A percentile compares a stretch with the other conserved stretches of the same genome.
Evolutionary conservation across 2,329 filamentous ascomycete genomes (phyloP).

Genomic region (Calonectria fujianensis): DNA sequence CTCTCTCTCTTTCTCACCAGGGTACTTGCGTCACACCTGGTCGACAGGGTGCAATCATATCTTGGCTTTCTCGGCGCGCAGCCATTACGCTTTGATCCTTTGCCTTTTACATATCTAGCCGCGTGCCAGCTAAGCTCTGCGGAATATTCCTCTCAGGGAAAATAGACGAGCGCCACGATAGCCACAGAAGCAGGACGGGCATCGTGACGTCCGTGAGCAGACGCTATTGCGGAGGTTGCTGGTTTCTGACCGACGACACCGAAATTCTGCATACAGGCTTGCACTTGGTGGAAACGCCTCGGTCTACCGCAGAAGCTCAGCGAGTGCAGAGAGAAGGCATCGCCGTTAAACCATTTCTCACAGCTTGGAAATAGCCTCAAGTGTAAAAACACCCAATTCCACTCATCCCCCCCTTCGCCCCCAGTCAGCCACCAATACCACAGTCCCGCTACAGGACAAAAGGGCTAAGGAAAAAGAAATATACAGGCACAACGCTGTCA

Average conservation of each 20-base stretch:
- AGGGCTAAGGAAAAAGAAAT: constrained; percentile 18
- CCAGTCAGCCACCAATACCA: constrained; percentile 21
- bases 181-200: constrained; percentile 24
- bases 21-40: constrained; percentile 5
- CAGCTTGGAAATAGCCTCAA: background rate
- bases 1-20: background rate
- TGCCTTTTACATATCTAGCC: background rate
- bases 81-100: constrained; percentile 24
- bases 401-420: background rate
- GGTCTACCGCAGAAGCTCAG: background rate
- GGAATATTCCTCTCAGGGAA: constrained; percentile 12
- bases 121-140: background rate
- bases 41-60: background rate
- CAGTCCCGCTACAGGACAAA: background rate
- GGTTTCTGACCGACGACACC: constrained; percentile 24
- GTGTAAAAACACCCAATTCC: background rate
- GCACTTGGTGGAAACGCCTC: background rate
- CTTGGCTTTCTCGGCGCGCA: constrained; percentile 17
- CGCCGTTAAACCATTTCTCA: constrained; percentile 2
- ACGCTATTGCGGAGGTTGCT: constrained; percentile 14
- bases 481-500: background rate
- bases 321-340: background rate
- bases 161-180: constrained; percentile 25
- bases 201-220: constrained; percentile 27
- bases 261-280: constrained; percentile 12